Base-by-base conservation (phyloP, 2,329 filamentous ascomycete species). In the Phaeosphaeria sp. region DNA sequence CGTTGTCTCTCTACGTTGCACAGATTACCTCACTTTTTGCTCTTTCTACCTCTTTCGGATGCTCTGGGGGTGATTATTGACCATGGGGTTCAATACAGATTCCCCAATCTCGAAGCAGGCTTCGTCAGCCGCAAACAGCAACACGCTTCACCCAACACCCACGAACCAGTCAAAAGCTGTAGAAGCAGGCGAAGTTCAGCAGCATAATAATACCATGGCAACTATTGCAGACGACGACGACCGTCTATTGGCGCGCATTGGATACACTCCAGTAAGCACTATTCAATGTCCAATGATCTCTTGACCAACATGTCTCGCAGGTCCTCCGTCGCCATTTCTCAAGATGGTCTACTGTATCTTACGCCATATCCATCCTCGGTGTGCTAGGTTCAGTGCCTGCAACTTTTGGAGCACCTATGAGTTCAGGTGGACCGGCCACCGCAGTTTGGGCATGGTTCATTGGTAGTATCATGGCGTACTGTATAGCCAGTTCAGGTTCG, bases 391-490 rank as follows among this genome's bases (percentile, higher is more conserved):
- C 86, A 0, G 86, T 89, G 0, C 87, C 87, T 25, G 86, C 87
- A 20, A 89, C 86, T 1, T 87, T 87, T 66, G 84, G 84, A 11
- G 81, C 80, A 39, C 87, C 87, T 1, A 78, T 89, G 59, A 78
- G 77, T 27, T 81, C 85, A 24, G 87, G 87, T 27, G 87, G 87
- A 0, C 86, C 87, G 49, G 86, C 86, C 22, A 87, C 87, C 6
- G 86, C 86, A 44, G 84, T 89, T 39, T 89, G 87, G 87, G 85
- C 85, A 53, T 89, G 87, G 87, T 80, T 87, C 61, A 81, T 88
- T 56, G 87, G 87, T 27, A 87, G 85, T 13, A 77, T 84, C 60
- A 88, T 89, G 86, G 86, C 86, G 33, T 84, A 87, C 71, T 86
- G 84, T 61, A 89, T 89, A 65, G 86, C 85, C 15, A 86, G 83